Evolutionary conservation across 2,329 filamentous ascomycete genomes (phyloP).

Genomic region (Chrysoporthe puriensis): DNA sequence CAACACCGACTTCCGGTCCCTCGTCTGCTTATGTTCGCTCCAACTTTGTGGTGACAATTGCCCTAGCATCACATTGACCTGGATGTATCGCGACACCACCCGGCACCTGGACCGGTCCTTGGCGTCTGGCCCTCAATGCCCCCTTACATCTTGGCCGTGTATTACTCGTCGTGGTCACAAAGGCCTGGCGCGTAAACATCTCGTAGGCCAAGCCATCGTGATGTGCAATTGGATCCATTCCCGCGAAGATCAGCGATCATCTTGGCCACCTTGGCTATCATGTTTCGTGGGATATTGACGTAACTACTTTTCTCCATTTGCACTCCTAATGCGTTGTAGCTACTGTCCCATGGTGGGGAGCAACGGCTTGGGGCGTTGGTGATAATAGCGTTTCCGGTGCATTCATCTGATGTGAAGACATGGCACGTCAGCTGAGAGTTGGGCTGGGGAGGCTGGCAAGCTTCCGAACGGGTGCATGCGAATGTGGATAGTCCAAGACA

Average conservation of each 20-base stretch:
- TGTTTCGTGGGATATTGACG: background rate
- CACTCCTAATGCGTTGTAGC: too few relatives aligned
- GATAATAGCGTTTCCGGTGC: background rate
- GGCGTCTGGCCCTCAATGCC: too few relatives aligned
- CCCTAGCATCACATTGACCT: background rate
- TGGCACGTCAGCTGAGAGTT: background rate
- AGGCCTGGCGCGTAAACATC: background rate
- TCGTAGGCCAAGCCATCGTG: background rate
- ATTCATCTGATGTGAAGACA: background rate
- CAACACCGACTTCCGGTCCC: background rate
- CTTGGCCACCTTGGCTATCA: background rate
- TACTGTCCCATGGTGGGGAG: too few relatives aligned
- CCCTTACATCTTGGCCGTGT: too few relatives aligned
- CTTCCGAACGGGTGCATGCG: background rate
- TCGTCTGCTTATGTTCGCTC: background rate
- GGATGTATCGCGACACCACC: too few relatives aligned
- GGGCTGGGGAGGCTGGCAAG: background rate
- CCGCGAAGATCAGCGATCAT: conserved; percentile 7
- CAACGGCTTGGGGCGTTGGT: background rate
- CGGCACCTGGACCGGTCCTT: too few relatives aligned
- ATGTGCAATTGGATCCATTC: background rate
- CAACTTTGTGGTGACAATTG: background rate
- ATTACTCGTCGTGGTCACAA: too few relatives aligned
- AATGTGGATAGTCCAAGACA: background rate
- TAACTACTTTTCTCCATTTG: background rate